A percentile compares a stretch with the other conserved stretches of the same genome.
Evolutionary conservation across 2,329 filamentous ascomycete genomes (phyloP).

Genomic region (Botrytis elliptica): DNA sequence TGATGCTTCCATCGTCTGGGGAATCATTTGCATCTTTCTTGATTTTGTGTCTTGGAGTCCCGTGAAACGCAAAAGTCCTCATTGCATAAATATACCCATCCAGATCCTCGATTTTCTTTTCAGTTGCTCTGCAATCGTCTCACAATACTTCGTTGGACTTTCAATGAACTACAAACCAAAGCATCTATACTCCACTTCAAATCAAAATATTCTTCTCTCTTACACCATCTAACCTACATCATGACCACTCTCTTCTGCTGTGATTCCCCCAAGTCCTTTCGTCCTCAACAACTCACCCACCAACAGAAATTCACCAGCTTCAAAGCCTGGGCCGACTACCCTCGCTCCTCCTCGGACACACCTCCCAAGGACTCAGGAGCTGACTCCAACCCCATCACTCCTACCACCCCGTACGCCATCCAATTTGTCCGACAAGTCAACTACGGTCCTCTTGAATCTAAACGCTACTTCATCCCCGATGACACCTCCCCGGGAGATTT

Average conservation of each 20-base stretch:
- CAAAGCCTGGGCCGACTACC: not conserved
- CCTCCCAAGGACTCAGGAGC: not conserved
- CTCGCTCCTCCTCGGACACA: not conserved
- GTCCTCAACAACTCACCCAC: not conserved
- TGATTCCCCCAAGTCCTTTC: not conserved
- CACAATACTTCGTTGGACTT: too few species aligned
- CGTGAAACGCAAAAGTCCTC: too few species aligned
- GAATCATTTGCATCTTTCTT: not conserved
- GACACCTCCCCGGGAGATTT: constrained; percentile 30
- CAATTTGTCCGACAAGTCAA: constrained; percentile 49
- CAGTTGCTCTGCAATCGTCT: not conserved
- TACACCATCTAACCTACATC: not conserved
- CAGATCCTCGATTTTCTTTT: not conserved
- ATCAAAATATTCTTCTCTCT: not conserved
- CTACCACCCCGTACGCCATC: constrained; percentile 35
- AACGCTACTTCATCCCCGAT: constrained; percentile 43
- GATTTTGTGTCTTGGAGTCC: not conserved
- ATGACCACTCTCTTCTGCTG: constrained; percentile 16
- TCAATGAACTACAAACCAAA: not conserved
- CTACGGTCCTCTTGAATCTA: constrained; percentile 46
- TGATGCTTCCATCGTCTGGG: not conserved
- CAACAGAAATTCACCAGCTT: not conserved
- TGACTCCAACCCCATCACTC: not conserved
- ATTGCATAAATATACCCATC: not conserved
- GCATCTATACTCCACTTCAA: not conserved